Percentiles rank a stretch among this genome's conserved stretches.
phyloP scores from a whole-genome alignment of 1,284 basidiomycete species.

The Somion occarium region DNA sequence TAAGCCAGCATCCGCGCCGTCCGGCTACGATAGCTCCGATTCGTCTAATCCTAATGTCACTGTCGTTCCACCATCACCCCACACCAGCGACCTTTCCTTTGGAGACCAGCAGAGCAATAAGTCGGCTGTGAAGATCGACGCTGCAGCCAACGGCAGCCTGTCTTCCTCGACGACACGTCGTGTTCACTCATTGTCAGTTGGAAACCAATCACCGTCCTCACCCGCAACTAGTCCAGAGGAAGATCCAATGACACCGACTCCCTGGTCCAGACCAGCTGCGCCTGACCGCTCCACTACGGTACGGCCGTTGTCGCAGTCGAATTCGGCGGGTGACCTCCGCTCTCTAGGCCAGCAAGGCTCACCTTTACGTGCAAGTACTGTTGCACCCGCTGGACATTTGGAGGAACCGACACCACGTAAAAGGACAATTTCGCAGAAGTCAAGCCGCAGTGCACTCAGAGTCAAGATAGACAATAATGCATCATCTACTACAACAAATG shows the following conservation, averaged over 20 bases:
- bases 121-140: too few species aligned
- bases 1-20: conserved; percentile 9
- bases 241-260: conserved; percentile 28
- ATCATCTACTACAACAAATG: conserved; percentile 13
- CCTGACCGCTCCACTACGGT: conserved; percentile 13
- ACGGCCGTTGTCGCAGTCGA: conserved; percentile 31
- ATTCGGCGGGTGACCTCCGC: conserved; percentile 36
- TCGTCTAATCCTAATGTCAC: conserved; percentile 44
- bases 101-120: too few species aligned
- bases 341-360: conserved; percentile 20
- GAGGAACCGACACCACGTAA: conserved; percentile 16
- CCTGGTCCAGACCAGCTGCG: conserved; percentile 22
- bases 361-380: conserved; percentile 20
- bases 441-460: conserved; percentile 21
- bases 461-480: conserved; percentile 20
- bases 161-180: conserved; percentile 10
- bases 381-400: conserved; percentile 10
- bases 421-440: conserved; percentile 20
- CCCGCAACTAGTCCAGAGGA: conserved; percentile 18
- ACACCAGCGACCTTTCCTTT: conserved; percentile 24
- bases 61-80: conserved; percentile 53
- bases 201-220: conserved; percentile 7
- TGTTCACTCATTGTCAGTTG: conserved; percentile 15
- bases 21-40: conserved; percentile 20
- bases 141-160: conserved; percentile 13